Evolutionary conservation across 2,329 filamentous ascomycete genomes (phyloP), one percentile per base, ranked within the genome.

Genomic region (Cadophora sp.): DNA sequence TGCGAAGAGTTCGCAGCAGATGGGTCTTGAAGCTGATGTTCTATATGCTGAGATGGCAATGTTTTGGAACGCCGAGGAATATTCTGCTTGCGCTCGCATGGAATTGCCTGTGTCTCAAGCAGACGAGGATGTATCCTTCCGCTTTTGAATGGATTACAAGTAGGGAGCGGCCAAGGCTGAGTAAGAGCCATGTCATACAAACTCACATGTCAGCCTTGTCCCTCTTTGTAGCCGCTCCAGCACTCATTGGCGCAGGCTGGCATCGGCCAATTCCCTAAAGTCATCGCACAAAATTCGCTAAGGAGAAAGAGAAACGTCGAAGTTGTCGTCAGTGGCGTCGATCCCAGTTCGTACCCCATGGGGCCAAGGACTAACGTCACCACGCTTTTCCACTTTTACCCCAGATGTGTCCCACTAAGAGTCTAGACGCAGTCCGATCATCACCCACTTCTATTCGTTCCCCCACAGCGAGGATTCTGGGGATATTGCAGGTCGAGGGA

Each of bases 351-450:
- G n/a, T 48, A 24, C 55, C 60, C 55, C 59, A 65, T 61, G 62
- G 55, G 16, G 26, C 64, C 34, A 55, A 34, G 51, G 56, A n/a
- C 62, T 56, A 68, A 65, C 34, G 24, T 37, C 31, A 31, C 60
- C 40, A 34, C 50, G 26, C 62, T 62, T 63, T 46, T 62, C 63
- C 67, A 69, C 63, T 55, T 64, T 69, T 69, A 64, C 64, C 61
- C 59, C 67, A 66, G 67, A 62, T 59, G 56, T 24, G n/a, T 24
- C 31, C 31, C n/a, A 37, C 31, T 31, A 58, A 56, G 29, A 31
- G 55, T 58, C 55, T 58, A 58, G 55, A 58, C 29, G 19, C 31
- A 37, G 55, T 58, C 31, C 31, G 27, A 14, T 26, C 27, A 55
- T 55, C 51, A 19, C 16, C 26, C 24, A 55, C 27, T 29, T 53